These are phyloP conservation scores for Magnusiomyces sp. DNA, from an alignment of 1,139 yeast species.

Conservation along the genomic window DNA sequence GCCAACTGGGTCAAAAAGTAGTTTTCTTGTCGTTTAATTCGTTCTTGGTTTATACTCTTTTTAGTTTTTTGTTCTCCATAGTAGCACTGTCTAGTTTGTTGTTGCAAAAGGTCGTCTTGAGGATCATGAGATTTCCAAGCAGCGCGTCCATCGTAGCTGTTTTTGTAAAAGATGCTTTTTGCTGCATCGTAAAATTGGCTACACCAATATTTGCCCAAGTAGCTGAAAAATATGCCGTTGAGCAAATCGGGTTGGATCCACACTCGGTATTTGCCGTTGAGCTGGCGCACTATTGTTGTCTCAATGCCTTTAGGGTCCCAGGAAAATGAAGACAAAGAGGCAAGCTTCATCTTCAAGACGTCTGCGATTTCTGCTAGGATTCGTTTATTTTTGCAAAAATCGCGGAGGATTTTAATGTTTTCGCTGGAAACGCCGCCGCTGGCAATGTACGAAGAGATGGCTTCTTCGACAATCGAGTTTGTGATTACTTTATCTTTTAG, in stretches of 20 bases:
- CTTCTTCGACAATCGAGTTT: not conserved
- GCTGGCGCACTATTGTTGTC: conserved; percentile 13
- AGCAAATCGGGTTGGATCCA: conserved; percentile 17
- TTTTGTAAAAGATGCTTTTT: not conserved
- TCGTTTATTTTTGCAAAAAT: conserved; percentile 9
- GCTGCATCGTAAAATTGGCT: conserved; percentile 1
- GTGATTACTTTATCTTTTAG: not conserved
- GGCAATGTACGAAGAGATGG: conserved; percentile 5
- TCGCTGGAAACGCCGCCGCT: conserved; percentile 10
- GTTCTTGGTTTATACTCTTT: not conserved
- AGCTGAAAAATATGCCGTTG: conserved; percentile 14
- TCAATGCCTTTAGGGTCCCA: conserved; percentile 16
- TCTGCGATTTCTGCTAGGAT: conserved; percentile 16
- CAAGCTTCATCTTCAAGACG: conserved; percentile 16
- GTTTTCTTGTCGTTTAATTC: not conserved
- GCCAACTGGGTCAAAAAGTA: conserved; percentile 8
- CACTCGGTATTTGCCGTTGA: conserved; percentile 18
- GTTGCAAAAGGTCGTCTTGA: too few species aligned
- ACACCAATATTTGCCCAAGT: conserved; percentile 16
- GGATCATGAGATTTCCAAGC: not conserved
- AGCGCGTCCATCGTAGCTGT: not conserved
- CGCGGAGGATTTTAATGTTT: conserved; percentile 11
- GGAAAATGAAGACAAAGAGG: conserved; percentile 14
- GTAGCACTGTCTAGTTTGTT: too few species aligned
- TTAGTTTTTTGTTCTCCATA: too few species aligned